Evolutionary conservation across 1,139 yeast genomes (phyloP).

Genomic region (Lodderomyces beijingensis): DNA sequence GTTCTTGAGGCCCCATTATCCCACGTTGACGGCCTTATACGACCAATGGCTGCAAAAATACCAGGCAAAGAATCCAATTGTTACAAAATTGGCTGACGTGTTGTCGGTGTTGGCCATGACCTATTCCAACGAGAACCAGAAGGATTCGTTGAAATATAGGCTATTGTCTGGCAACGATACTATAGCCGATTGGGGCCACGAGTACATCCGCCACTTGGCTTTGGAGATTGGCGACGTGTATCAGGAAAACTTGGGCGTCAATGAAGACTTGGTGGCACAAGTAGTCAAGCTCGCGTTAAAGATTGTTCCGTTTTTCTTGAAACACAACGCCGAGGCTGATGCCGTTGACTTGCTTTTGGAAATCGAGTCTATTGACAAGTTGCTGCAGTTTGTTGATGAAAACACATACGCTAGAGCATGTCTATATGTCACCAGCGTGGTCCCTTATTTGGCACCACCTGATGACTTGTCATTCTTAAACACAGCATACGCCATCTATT

Average conservation of each 20-base stretch:
- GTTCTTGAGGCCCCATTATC: slow-evolving; percentile 86
- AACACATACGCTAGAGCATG: slow-evolving; percentile 86
- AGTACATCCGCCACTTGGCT: slow-evolving; percentile 92
- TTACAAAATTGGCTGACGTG: slow-evolving; percentile 61
- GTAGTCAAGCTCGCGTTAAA: slow-evolving; percentile 65
- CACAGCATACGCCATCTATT: slow-evolving; percentile 87
- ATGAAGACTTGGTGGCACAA: slow-evolving; percentile 38
- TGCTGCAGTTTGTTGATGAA: slow-evolving; percentile 81
- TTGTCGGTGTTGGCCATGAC: slow-evolving; percentile 95
- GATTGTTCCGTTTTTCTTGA: slow-evolving; percentile 84
- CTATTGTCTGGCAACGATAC: slow-evolving; percentile 55
- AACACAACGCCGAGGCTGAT: slow-evolving; percentile 97
- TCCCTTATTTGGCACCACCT: slow-evolving; percentile 91
- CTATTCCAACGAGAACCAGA: slow-evolving; percentile 76
- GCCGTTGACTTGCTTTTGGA: slow-evolving; percentile 92
- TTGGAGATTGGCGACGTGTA: slow-evolving; percentile 89
- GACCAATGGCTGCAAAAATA: slow-evolving; percentile 65
- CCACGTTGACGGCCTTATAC: slow-evolving; percentile 58
- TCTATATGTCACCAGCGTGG: slow-evolving; percentile 92
- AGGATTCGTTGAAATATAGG: slow-evolving; percentile 80
- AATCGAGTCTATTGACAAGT: slow-evolving; percentile 78
- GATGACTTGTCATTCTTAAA: slow-evolving; percentile 83
- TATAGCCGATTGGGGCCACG: slow-evolving; percentile 95
- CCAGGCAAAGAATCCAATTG: slow-evolving; percentile 33
- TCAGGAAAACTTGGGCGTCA: slow-evolving; percentile 59